Conservation (phyloP, 2,329 filamentous ascomycete genomes). For the Hypomyces rosellus region DNA sequence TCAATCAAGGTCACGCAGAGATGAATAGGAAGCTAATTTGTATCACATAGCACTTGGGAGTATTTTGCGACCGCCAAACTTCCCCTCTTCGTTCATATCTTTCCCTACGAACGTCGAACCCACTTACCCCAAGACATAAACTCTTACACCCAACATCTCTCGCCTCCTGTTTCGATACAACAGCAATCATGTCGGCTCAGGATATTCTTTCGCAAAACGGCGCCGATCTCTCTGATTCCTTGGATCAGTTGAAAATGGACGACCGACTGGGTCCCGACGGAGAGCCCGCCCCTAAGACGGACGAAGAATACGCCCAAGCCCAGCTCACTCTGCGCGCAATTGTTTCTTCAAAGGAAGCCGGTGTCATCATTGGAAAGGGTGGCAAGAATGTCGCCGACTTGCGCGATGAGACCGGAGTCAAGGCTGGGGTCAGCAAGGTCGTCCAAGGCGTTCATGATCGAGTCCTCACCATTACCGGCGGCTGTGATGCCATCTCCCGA, state of each 20-base stretch:
- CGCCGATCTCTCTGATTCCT: constrained; percentile 52
- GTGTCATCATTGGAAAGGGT: constrained; percentile 97
- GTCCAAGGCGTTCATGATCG: constrained; percentile 96
- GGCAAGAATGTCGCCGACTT: constrained; percentile 98
- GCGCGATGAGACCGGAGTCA: constrained; percentile 94
- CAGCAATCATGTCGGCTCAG: constrained; percentile 55
- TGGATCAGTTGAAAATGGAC: constrained; percentile 61
- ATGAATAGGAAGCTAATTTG: too few relatives aligned
- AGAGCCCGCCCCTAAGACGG: constrained; percentile 78
- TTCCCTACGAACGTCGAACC: neutral
- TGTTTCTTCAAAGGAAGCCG: constrained; percentile 97
- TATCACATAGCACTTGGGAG: too few relatives aligned
- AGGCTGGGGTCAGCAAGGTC: constrained; percentile 97
- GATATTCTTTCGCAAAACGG: constrained; percentile 52
- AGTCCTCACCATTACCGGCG: constrained; percentile 89
- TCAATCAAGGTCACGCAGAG: too few relatives aligned
- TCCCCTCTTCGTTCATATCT: neutral
- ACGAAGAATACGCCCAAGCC: constrained; percentile 91
- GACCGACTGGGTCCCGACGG: constrained; percentile 67
- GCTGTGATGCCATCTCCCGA: constrained; percentile 79
- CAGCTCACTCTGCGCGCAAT: constrained; percentile 94
- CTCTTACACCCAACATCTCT: neutral
- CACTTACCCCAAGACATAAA: neutral
- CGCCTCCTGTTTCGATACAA: constrained; percentile 3
- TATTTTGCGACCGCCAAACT: neutral